A percentile compares a stretch with the other conserved stretches of the same genome.
phyloP scores from a whole-genome alignment of 1,284 basidiomycete species.

The Naganishia albida region DNA sequence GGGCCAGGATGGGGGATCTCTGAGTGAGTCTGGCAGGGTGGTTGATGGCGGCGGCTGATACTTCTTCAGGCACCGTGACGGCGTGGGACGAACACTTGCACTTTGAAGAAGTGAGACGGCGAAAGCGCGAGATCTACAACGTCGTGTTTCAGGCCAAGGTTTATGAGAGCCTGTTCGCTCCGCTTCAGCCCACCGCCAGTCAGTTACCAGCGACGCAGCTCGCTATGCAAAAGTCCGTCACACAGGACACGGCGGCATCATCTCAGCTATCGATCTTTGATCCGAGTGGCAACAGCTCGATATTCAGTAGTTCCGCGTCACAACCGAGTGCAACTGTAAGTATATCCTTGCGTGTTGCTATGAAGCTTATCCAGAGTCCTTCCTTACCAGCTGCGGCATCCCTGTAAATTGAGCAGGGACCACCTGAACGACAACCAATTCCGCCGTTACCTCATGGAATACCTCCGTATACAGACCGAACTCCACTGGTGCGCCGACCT shows the following conservation, averaged over 20 bases:
- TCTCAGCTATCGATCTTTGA: conserved; percentile 8
- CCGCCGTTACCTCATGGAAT: conserved; percentile 28
- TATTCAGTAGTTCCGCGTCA: conserved; percentile 1
- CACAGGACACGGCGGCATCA: neutral
- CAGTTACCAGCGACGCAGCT: neutral
- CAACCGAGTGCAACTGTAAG: conserved; percentile 9
- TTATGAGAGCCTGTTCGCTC: conserved; percentile 13
- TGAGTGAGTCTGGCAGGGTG: conserved; percentile 2
- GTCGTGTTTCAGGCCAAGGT: conserved; percentile 8
- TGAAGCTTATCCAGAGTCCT: neutral
- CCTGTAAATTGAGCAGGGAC: conserved; percentile 27
- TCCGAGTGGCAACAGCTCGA: conserved; percentile 4
- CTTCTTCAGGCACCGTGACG: neutral
- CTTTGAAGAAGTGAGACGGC: conserved; percentile 10
- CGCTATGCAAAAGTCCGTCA: neutral
- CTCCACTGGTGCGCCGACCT: conserved; percentile 25
- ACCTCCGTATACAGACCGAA: conserved; percentile 26
- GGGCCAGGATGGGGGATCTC: neutral
- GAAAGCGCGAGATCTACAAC: conserved; percentile 12
- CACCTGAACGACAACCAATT: conserved; percentile 28
- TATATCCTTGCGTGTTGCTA: neutral
- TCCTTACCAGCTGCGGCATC: conserved; percentile 23
- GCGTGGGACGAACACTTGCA: conserved; percentile 19
- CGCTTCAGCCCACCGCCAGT: neutral
- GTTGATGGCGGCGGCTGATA: neutral